These are phyloP conservation scores for Ceratorhiza oryzae-sativae DNA, from an alignment of 1,284 basidiomycete genomes.

Conservation along the genomic window DNA sequence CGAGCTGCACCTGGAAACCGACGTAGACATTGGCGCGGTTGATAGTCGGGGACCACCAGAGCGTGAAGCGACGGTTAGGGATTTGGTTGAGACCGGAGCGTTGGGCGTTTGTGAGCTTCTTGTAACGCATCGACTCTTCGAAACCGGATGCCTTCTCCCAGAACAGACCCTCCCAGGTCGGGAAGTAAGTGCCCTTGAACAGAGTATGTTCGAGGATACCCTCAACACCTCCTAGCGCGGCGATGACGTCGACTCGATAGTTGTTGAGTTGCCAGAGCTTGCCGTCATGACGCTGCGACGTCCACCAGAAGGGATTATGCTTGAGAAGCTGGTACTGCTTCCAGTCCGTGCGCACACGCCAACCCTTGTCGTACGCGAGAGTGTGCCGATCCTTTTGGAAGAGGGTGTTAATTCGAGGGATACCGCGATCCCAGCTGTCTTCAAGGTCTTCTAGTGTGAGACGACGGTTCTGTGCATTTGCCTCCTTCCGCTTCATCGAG, in stretches of 20 bases:
- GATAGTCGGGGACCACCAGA: slow-evolving; percentile 99
- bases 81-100: slow-evolving; percentile 97
- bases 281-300: slow-evolving; percentile 96
- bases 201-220: slow-evolving; percentile 96
- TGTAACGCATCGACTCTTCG: slow-evolving; percentile 97
- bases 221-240: slow-evolving; percentile 97
- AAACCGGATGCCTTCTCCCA: slow-evolving; percentile 97
- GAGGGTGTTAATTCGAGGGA: slow-evolving; percentile 95
- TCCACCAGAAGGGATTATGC: slow-evolving; percentile 99
- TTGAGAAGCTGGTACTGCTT: slow-evolving; percentile 97
- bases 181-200: slow-evolving; percentile 97
- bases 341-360: slow-evolving; percentile 91
- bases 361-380: slow-evolving; percentile 67
- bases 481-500: slow-evolving; percentile 99
- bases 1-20: slow-evolving; percentile 99
- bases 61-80: slow-evolving; percentile 99
- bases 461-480: slow-evolving; percentile 95
- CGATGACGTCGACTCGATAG: slow-evolving; percentile 98
- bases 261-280: slow-evolving; percentile 98
- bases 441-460: slow-evolving; percentile 97
- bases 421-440: slow-evolving; percentile 98
- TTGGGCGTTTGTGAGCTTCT: slow-evolving; percentile 95
- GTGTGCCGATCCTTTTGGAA: slow-evolving; percentile 99
- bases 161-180: slow-evolving; percentile 91
- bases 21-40: slow-evolving; percentile 99